Evolutionary conservation across 2,329 filamentous ascomycete species (phyloP).

Genomic region (Pseudogymnoascus sp.): DNA sequence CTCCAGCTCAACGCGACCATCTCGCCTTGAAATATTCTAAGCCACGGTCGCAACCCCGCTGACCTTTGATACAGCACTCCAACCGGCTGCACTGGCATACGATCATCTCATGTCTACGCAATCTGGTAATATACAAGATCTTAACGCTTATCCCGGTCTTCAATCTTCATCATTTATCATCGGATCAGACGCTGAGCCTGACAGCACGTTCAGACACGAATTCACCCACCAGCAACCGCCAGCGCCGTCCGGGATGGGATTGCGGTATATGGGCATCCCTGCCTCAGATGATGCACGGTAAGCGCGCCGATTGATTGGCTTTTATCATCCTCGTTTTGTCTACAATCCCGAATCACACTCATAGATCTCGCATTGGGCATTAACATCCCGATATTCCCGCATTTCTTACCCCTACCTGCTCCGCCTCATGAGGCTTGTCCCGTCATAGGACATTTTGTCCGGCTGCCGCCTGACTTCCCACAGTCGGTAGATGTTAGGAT

Average conservation of each 20-base stretch:
- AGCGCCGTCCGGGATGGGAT: conserved; percentile 27
- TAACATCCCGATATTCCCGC: conserved; percentile 4
- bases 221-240: conserved; percentile 18
- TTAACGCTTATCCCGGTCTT: conserved; percentile 23
- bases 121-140: conserved; percentile 28
- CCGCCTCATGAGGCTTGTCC: neutral
- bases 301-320: conserved; percentile 12
- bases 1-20: neutral
- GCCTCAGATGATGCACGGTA: conserved; percentile 29
- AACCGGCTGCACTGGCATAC: conserved; percentile 19
- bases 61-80: conserved; percentile 21
- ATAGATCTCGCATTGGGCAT: conserved; percentile 2
- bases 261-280: conserved; percentile 27
- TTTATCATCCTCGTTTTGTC: conserved; percentile 2
- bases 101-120: conserved; percentile 30
- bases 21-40: conserved; percentile 3
- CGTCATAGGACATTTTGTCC: neutral
- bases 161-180: conserved; percentile 26
- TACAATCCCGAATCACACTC: neutral
- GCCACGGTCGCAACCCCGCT: conserved; percentile 11
- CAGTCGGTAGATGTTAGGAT: conserved; percentile 1
- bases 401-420: neutral
- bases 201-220: conserved; percentile 27
- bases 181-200: conserved; percentile 27
- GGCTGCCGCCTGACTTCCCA: neutral